Evolutionary conservation across 768 basidiomycete species (phyloP), one percentile per base, ranked within the genome.

Genomic region (Podaxis sp.): DNA sequence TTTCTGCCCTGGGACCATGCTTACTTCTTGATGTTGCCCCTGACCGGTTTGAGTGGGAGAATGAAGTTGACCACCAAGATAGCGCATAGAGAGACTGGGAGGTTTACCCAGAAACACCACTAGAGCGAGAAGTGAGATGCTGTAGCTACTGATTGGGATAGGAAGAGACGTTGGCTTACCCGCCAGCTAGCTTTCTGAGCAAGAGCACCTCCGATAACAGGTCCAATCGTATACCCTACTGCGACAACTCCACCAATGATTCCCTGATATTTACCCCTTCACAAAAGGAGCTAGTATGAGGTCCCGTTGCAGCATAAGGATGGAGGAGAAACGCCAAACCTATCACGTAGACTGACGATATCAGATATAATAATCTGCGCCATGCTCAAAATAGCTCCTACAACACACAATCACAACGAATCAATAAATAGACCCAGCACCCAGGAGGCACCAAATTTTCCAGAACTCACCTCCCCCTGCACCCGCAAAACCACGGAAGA

Each of bases 51-150:
- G n/a, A 91, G 76, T 0, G 91, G 91, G 0, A 93, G 77, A 9
- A 89, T 73, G 63, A 88, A 83, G 17, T 82, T 67, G 3, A 91
- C 84, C 15, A 87, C 82, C 19, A 79, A 72, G 24, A 87, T 81
- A 0, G 87, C 81, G 42, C 75, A 68, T 12, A 82, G 71, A 0
- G 87, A 84, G 2, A 88, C 68, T 0, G 89, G 89, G 1, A 91
- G 76, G 24, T 83, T 87, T 52, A 91, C 79, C 85, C 88, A 90
- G 71, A 89, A 89, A 69, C 88, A 89, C 89, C 89, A 90, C 84
- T 87, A 52, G 2, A 38, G 15, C 1, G 24, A 6, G n/a, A 38
- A 51, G 33, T 19, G 52, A 26, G 36, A 38, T 17, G 4, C 17
- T 28, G 4, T 28, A 30, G 12, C 17, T 15, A 36, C 7, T 36